phyloP scores from a whole-genome alignment of 495 filamentous ascomycete genomes.

The Apiosordaria backusii region DNA sequence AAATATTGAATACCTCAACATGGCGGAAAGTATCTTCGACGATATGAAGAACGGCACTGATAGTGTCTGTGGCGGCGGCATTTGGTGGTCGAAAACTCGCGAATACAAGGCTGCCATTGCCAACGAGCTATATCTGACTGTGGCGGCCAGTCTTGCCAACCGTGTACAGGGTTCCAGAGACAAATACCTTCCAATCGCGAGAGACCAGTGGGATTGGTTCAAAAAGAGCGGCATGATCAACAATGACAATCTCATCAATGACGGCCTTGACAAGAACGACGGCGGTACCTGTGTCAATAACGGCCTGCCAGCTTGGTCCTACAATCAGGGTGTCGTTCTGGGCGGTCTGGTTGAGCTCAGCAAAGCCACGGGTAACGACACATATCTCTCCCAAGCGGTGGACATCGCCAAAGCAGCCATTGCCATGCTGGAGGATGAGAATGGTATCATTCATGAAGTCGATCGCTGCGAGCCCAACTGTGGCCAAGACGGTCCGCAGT shows the following conservation, averaged over 20 bases:
- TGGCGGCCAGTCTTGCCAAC: constrained; percentile 71
- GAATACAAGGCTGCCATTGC: constrained; percentile 66
- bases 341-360: constrained; percentile 67
- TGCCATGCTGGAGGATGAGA: constrained; percentile 46
- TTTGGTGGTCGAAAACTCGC: constrained; percentile 64
- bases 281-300: constrained; percentile 62
- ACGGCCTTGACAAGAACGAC: constrained; percentile 51
- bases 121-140: constrained; percentile 69
- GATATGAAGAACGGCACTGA: constrained; percentile 58
- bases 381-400: constrained; percentile 55
- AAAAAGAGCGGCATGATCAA: constrained; percentile 62
- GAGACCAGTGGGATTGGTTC: constrained; percentile 67
- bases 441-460: constrained; percentile 62
- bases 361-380: constrained; percentile 49
- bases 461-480: constrained; percentile 56
- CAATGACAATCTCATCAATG: constrained; percentile 61
- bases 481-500: constrained; percentile 60
- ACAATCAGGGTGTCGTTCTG: constrained; percentile 78
- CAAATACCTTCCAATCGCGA: constrained; percentile 56
- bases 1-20: constrained; percentile 50
- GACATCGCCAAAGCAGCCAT: constrained; percentile 65
- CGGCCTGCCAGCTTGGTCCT: constrained; percentile 60
- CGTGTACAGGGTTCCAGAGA: constrained; percentile 47
- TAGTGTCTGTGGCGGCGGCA: constrained; percentile 57
- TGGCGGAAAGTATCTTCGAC: constrained; percentile 57